These are phyloP conservation scores for Akanthomyces uredinophilus DNA, from an alignment of 2,329 filamentous ascomycete species.

Conservation along the genomic window DNA sequence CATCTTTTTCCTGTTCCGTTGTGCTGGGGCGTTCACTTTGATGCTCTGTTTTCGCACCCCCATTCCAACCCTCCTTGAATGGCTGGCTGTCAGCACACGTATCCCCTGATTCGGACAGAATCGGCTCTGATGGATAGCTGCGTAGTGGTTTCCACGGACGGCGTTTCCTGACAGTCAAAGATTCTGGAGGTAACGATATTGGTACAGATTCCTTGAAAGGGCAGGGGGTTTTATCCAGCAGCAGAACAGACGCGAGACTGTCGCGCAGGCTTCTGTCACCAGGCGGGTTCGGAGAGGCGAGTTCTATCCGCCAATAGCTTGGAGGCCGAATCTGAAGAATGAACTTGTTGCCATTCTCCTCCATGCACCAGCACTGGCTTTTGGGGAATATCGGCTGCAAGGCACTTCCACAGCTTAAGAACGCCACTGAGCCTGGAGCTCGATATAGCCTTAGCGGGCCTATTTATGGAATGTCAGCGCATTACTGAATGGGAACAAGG, in stretches of 20 bases:
- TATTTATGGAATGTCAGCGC: constrained; percentile 21
- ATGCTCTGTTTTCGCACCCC: background rate
- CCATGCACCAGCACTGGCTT: constrained; percentile 91
- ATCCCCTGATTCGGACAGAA: background rate
- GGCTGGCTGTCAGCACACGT: background rate
- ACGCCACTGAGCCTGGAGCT: constrained; percentile 79
- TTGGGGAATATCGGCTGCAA: constrained; percentile 83
- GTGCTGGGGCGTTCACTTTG: background rate
- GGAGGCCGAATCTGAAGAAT: constrained; percentile 80
- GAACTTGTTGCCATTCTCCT: constrained; percentile 73
- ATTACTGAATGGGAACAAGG: no score
- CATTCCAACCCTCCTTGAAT: background rate
- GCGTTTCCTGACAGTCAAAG: background rate
- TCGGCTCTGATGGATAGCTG: constrained; percentile 8
- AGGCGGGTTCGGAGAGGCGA: constrained; percentile 55
- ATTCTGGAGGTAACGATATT: background rate
- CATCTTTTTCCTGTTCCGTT: background rate
- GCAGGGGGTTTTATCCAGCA: constrained; percentile 83
- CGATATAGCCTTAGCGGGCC: constrained; percentile 80
- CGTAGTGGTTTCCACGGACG: constrained; percentile 3
- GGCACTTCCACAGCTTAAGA: constrained; percentile 77
- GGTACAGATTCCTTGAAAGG: constrained; percentile 57
- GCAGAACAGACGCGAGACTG: constrained; percentile 66
- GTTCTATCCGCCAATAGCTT: constrained; percentile 85
- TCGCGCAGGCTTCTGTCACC: constrained; percentile 61